These are phyloP conservation scores for Aspergillus conjunctus DNA, from an alignment of 495 filamentous ascomycete genomes.

Conservation along the genomic window DNA sequence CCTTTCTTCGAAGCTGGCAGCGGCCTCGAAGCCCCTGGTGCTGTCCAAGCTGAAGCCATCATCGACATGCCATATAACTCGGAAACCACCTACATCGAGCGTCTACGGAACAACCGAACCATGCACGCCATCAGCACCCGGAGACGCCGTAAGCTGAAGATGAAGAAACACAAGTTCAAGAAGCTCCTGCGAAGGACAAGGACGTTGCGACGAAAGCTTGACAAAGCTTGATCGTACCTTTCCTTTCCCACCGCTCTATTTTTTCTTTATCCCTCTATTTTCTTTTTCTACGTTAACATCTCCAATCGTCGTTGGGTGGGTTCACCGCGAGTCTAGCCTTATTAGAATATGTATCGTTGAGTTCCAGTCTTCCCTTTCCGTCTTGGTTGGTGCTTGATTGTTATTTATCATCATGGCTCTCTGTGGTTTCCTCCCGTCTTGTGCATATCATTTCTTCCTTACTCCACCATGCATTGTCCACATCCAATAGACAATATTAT, in stretches of 20 bases:
- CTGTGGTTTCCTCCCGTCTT: background rate
- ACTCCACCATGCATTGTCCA: background rate
- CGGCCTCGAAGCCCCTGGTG: constrained; percentile 41
- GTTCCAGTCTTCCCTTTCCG: background rate
- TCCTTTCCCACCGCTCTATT: constrained; percentile 8
- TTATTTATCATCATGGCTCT: constrained; percentile 6
- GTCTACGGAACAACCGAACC: constrained; percentile 38
- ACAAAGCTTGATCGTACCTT: constrained; percentile 47
- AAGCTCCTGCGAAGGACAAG: constrained; percentile 93
- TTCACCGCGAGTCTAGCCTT: background rate
- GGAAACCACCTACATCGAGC: constrained; percentile 46
- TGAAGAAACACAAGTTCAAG: constrained; percentile 99
- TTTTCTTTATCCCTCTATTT: constrained; percentile 6
- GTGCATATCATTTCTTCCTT: constrained; percentile 12
- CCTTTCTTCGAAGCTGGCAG: constrained; percentile 39
- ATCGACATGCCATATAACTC: constrained; percentile 39
- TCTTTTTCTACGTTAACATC: constrained; percentile 1
- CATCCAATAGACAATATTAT: constrained; percentile 27
- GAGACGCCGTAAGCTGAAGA: constrained; percentile 86
- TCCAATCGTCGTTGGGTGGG: constrained; percentile 3
- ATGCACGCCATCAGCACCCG: constrained; percentile 79
- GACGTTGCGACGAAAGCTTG: constrained; percentile 84
- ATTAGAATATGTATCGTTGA: constrained; percentile 9
- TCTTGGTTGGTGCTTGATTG: constrained; percentile 1
- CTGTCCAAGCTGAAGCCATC: constrained; percentile 30